These are phyloP conservation scores for Coleophoma crateriformis DNA, from an alignment of 2,329 filamentous ascomycete species.

Conservation along the genomic window DNA sequence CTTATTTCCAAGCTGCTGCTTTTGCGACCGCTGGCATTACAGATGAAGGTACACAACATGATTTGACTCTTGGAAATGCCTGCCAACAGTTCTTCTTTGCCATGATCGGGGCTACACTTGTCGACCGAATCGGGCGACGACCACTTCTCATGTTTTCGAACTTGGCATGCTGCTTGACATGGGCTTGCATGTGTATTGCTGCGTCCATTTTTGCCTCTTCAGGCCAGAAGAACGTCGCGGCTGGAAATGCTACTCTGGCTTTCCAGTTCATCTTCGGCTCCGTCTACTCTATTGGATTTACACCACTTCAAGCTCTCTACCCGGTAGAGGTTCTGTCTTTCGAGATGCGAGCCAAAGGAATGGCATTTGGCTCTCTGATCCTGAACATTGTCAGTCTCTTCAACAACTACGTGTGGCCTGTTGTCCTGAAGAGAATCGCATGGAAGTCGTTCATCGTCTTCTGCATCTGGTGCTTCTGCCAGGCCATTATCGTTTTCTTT, in stretches of 20 bases:
- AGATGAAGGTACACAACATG: conserved; percentile 41
- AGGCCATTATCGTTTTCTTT: conserved; percentile 38
- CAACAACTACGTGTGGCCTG: conserved; percentile 39
- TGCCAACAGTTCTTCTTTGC: conserved; percentile 50
- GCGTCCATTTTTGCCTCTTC: conserved; percentile 17
- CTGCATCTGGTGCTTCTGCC: conserved; percentile 35
- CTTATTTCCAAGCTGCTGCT: conserved; percentile 50
- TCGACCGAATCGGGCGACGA: conserved; percentile 52
- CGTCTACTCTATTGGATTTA: conserved; percentile 42
- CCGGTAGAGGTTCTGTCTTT: conserved; percentile 47
- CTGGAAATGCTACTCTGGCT: conserved; percentile 38
- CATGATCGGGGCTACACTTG: conserved; percentile 47
- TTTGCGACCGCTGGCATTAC: conserved; percentile 44
- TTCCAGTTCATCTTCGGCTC: conserved; percentile 51
- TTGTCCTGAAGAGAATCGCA: conserved; percentile 41
- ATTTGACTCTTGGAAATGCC: conserved; percentile 49
- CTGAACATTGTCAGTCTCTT: conserved; percentile 38
- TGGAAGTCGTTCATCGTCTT: conserved; percentile 52
- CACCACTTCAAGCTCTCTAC: conserved; percentile 41
- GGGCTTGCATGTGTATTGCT: conserved; percentile 43
- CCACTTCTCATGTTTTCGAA: conserved; percentile 47
- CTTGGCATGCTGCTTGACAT: conserved; percentile 40
- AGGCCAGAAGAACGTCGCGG: conserved; percentile 16
- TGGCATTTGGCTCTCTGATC: conserved; percentile 41
- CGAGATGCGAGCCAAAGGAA: conserved; percentile 50